Percentiles rank a stretch among this genome's conserved stretches.
phyloP scores from a whole-genome alignment of 148 eudicot species.

The Drosera capensis region DNA sequence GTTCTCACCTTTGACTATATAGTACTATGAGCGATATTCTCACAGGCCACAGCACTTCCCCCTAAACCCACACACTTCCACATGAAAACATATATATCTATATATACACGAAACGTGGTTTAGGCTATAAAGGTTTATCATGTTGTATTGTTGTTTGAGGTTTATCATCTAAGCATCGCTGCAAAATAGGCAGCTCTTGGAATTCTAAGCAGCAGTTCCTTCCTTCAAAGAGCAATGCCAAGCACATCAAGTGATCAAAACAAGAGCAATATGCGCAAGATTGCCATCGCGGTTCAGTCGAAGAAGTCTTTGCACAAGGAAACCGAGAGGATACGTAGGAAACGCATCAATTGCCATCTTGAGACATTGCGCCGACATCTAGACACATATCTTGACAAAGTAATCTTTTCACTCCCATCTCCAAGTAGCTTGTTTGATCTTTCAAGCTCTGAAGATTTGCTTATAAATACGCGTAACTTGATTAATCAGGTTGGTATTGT shows the following conservation, averaged over 20 bases:
- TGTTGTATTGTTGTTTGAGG: too few relatives aligned
- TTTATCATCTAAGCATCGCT: too few relatives aligned
- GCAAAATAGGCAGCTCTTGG: conserved; percentile 26
- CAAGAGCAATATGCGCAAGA: not conserved
- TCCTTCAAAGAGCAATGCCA: conserved; percentile 9
- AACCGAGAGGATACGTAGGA: conserved; percentile 70
- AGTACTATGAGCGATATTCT: too few relatives aligned
- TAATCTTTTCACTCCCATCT: conserved; percentile 9
- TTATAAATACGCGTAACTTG: too few relatives aligned
- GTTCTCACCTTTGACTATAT: too few relatives aligned
- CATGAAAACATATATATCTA: too few relatives aligned
- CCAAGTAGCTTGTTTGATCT: conserved; percentile 2
- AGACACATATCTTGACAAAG: conserved; percentile 1
- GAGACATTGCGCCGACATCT: conserved; percentile 42
- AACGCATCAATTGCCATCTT: conserved; percentile 71
- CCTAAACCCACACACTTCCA: too few relatives aligned
- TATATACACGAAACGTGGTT: too few relatives aligned
- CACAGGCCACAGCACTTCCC: too few relatives aligned
- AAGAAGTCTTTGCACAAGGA: conserved; percentile 67
- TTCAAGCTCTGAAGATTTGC: conserved; percentile 7
- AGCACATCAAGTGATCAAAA: conserved; percentile 9
- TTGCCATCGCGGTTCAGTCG: conserved; percentile 14
- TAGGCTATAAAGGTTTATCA: too few relatives aligned
- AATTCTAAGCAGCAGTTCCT: conserved; percentile 8
- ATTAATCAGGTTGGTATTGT: too few relatives aligned